Percentiles rank a stretch among this genome's conserved stretches.
Evolutionary conservation across 331 rosid species (phyloP).

Genomic region (Pyrus hybrid): DNA sequence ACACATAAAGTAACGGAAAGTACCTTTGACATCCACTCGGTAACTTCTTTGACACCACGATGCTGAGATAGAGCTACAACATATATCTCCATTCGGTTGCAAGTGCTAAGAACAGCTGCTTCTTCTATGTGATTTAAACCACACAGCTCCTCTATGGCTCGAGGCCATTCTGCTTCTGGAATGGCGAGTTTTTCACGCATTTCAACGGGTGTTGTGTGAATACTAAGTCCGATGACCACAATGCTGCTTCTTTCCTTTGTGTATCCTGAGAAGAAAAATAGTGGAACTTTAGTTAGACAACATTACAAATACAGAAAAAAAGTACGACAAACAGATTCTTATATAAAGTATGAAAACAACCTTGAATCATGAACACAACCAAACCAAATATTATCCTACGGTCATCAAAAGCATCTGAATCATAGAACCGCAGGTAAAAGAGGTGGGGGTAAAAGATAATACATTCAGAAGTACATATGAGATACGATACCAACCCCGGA

Average conservation of each 20-base stretch:
- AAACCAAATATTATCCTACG: neutral
- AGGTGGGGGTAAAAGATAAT: no score
- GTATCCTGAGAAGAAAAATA: constrained; percentile 48
- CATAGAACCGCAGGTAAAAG: neutral
- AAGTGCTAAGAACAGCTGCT: constrained; percentile 96
- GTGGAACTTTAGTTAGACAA: neutral
- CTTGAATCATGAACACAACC: neutral
- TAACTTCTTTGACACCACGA: constrained; percentile 97
- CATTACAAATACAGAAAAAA: neutral
- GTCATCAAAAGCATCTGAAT: neutral
- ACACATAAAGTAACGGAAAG: neutral
- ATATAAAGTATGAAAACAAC: neutral
- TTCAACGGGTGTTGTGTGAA: constrained; percentile 93
- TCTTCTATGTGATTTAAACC: constrained; percentile 91
- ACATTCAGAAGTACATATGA: no score
- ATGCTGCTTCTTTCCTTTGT: constrained; percentile 95
- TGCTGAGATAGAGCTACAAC: constrained; percentile 92
- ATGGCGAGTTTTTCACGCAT: constrained; percentile 97
- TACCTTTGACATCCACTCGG: constrained; percentile 98
- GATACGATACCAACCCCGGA: no score
- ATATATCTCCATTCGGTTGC: constrained; percentile 99
- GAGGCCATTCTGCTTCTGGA: constrained; percentile 99
- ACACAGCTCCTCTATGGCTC: constrained; percentile 90
- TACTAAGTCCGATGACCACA: constrained; percentile 92
- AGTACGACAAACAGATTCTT: neutral